Base-by-base conservation (phyloP, 176 grass and related monocot genomes). In the Raddia distichophylla region DNA sequence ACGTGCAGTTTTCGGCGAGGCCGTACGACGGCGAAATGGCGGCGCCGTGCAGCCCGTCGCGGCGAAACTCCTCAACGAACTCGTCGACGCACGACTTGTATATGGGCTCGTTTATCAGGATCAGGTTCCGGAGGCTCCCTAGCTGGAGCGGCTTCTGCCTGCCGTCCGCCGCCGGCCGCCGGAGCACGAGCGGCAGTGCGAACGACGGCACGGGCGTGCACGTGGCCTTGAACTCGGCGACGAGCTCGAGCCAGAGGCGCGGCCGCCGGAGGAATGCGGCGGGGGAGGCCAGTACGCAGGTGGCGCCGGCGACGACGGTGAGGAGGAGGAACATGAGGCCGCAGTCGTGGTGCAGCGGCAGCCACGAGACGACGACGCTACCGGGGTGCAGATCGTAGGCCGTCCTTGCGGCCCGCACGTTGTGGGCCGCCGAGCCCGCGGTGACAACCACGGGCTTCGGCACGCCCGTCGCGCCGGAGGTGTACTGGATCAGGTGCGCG, bases 251-350 rank as follows among this genome's bases (percentile, higher is more conserved):
- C 91, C 85, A 91, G 11, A 91, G 83, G 27, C 82, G 70, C 3
- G 91, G 91, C 0, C 75, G 79, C 2, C 48, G 79, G 53, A 90
- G 5, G 75, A 93, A 90, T 2, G 79, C 82, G 10, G 8, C 27
- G 3, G 88, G 88, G 2, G 88, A 75, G 17, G 91, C 34, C 0
- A 91, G 79, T 51, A 88, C 83, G 83, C 86, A 86, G 2, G 83
- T 94, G 45, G 91, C 86, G 20, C 86, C 85, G 34, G 85, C 13
- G 70, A 88, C 83, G 64, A 91, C 80, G 70, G 91, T 86, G 65
- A 91, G 86, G 49, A 94, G 91, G 5, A 88, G 86, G 67, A 91
- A 91, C 91, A 94, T 81, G 64, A 94, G 86, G 86, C 88, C 86
- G 69, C 88, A 91, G 79, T 91, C 88, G 60, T 94, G 91, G 76